A percentile compares a stretch with the other conserved stretches of the same genome.
Evolutionary conservation across 176 grass and related monocot species (phyloP).

Genomic region (maize (Zea mays)): DNA sequence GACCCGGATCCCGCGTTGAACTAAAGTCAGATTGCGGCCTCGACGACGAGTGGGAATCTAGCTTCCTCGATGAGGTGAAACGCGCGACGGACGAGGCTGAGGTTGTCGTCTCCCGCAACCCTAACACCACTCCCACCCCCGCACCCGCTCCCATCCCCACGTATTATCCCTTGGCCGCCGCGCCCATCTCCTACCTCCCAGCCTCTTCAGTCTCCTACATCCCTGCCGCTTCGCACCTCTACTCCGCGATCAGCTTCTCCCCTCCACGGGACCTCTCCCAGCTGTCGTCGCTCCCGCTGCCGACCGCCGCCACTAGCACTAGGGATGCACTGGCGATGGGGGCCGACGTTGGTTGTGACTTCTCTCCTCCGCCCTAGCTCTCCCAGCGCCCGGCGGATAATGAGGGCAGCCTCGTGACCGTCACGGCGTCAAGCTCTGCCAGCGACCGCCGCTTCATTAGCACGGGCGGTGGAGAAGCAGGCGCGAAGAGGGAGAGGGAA

Average conservation of each 20-base stretch:
- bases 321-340: background rate
- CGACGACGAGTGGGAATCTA: conserved; percentile 44
- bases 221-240: conserved; percentile 4
- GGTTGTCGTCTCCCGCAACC: conserved; percentile 58
- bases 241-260: conserved; percentile 31
- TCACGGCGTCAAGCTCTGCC: background rate
- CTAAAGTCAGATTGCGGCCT: too few species aligned
- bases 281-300: background rate
- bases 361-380: conserved; percentile 64
- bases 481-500: conserved; percentile 26
- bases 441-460: background rate
- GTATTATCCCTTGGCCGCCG: background rate
- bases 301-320: background rate
- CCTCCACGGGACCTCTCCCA: conserved; percentile 50
- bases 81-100: conserved; percentile 21
- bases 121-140: conserved; percentile 13
- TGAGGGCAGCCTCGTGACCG: background rate
- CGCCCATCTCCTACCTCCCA: background rate
- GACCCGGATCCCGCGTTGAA: too few species aligned
- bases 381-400: conserved; percentile 40
- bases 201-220: background rate
- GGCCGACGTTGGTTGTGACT: background rate
- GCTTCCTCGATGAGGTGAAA: conserved; percentile 18
- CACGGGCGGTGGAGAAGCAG: background rate
- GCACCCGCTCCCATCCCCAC: background rate